Percentiles rank a stretch among this genome's conserved stretches.
Conservation (phyloP, 305 asterid species). For the Solanum chacoense region DNA sequence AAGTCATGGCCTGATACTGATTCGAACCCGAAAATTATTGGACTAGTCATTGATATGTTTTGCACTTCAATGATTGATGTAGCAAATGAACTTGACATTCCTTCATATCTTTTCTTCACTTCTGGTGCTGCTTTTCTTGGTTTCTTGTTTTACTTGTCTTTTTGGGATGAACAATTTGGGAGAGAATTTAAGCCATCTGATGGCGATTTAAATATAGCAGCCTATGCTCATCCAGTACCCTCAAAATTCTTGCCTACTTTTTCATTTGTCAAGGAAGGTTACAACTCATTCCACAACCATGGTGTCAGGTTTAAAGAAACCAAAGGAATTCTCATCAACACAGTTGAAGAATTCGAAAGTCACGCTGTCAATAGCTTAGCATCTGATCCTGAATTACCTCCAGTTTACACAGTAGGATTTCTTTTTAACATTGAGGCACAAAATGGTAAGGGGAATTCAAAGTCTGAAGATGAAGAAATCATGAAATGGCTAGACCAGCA, state of each 20-base stretch:
- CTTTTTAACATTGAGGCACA: constrained; percentile 1
- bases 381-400: constrained; percentile 6
- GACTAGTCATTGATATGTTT: constrained; percentile 37
- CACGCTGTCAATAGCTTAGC: constrained; percentile 16
- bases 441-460: neutral
- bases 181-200: neutral
- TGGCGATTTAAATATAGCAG: constrained; percentile 6
- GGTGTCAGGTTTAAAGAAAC: constrained; percentile 11
- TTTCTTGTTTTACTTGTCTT: neutral
- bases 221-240: constrained; percentile 20
- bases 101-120: constrained; percentile 31
- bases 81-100: constrained; percentile 29
- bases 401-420: constrained; percentile 47
- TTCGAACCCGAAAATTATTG: constrained; percentile 2
- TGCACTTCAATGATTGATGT: constrained; percentile 28
- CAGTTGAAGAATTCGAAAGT: constrained; percentile 37
- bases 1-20: neutral
- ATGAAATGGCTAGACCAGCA: constrained; percentile 46
- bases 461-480: constrained; percentile 1
- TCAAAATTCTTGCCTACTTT: constrained; percentile 18
- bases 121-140: constrained; percentile 28
- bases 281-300: neutral
- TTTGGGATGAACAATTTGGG: neutral
- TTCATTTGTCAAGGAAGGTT: neutral
- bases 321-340: constrained; percentile 44